These are phyloP conservation scores for Paracorniculantispora psalliotae DNA, from an alignment of 2,329 filamentous ascomycete species.

Conservation along the genomic window DNA sequence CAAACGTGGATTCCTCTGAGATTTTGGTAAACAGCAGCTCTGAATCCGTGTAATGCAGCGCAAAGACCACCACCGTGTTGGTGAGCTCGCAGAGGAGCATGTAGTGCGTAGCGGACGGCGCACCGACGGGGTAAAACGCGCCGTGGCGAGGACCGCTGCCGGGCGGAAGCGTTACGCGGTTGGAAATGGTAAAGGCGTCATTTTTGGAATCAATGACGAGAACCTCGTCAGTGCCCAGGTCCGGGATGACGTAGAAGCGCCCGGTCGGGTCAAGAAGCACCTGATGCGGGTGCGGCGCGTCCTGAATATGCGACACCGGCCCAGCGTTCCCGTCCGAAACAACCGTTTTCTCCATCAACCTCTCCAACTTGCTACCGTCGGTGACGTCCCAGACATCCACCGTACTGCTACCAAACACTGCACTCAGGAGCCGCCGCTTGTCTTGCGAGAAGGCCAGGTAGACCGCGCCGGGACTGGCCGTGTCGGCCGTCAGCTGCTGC, in stretches of 20 bases:
- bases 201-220: slow-evolving; percentile 40
- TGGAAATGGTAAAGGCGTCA: slow-evolving; percentile 35
- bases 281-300: slow-evolving; percentile 41
- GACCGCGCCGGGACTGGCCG: slow-evolving; percentile 40
- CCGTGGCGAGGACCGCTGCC: slow-evolving; percentile 48
- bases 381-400: slow-evolving; percentile 44
- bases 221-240: slow-evolving; percentile 46
- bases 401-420: slow-evolving; percentile 36
- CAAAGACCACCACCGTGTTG: slow-evolving; percentile 40
- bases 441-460: slow-evolving; percentile 43
- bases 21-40: slow-evolving; percentile 31
- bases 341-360: slow-evolving; percentile 34
- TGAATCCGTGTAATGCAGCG: slow-evolving; percentile 33
- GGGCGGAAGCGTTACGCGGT: slow-evolving; percentile 26
- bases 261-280: slow-evolving; percentile 44
- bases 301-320: slow-evolving; percentile 29
- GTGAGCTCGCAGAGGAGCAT: slow-evolving; percentile 42
- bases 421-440: slow-evolving; percentile 40
- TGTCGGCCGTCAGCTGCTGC: slow-evolving; percentile 23
- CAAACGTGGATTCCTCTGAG: slow-evolving; percentile 39
- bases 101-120: slow-evolving; percentile 38
- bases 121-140: slow-evolving; percentile 38
- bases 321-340: slow-evolving; percentile 29
- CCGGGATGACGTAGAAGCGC: slow-evolving; percentile 43
- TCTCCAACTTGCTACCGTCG: slow-evolving; percentile 26